Evolutionary conservation across 163 green algal species (phyloP), one percentile per base, ranked within the genome.

Genomic region (Coccomyxa subellipsoidea): DNA sequence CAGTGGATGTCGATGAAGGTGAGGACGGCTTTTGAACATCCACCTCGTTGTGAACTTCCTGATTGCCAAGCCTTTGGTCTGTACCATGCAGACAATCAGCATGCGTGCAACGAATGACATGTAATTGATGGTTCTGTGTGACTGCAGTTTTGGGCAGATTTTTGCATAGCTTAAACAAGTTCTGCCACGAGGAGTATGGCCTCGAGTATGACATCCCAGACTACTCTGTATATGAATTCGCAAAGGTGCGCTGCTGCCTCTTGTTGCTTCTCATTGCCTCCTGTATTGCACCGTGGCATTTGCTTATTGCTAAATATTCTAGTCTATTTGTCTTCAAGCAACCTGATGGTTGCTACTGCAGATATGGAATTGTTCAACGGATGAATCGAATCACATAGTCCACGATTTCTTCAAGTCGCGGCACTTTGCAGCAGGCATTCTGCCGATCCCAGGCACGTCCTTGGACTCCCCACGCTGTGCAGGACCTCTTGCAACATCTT

Each of bases 381-480:
- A 97, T 37, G 84, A 88, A 35, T 95, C 91, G 25, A 96, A 95
- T 85, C 80, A 96, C 38, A 93, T 92, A 2, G 96, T 99, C 71
- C 96, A 99, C 88, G 87, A 94, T 31, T 99, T 99, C 84, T 98
- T 98, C 85, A 83, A 95, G 40, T 98, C 93, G 27, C 73, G 89
- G 4, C 92, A 98, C 85, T 99, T 99, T 91, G 87, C 79, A 54
- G 86, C 91, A 31, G 95, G 95, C 34, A 97, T 98, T 38, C 90
- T 94, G 37, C 85, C 94, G 38, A 96, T 98, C 29, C 95, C 95
- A 81, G 95, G 94, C 91, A 73, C 29, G 88, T 10, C 0, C 32
- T 76, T 59, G 47, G 18, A 36, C 66, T 12, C 21, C 66, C 8
- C 7, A 36, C 66, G 31, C 4, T 23, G 10, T 7, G n/a, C n/a